phyloP scores from a whole-genome alignment of 2,329 filamentous ascomycete genomes.

The Tolypocladium capitatum region DNA sequence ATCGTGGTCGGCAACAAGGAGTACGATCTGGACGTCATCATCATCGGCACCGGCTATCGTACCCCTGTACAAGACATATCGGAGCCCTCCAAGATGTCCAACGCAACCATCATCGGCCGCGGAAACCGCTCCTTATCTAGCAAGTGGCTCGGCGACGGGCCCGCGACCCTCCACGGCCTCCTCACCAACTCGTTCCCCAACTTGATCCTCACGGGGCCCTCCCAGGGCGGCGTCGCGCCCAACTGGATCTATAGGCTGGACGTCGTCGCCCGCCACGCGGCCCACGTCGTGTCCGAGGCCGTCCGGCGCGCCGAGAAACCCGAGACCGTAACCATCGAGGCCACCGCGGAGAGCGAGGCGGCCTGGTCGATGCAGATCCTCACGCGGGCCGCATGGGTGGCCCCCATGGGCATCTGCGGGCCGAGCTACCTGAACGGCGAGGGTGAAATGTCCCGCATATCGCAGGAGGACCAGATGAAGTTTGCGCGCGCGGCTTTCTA shows the following conservation, averaged over 20 bases:
- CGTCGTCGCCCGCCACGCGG: constrained; percentile 24
- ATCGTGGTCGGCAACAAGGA: constrained; percentile 33
- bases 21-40: constrained; percentile 27
- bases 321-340: constrained; percentile 23
- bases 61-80: constrained; percentile 17
- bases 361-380: constrained; percentile 29
- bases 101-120: constrained; percentile 26
- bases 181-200: constrained; percentile 39
- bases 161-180: constrained; percentile 39
- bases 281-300: constrained; percentile 20
- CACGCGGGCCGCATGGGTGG: constrained; percentile 24
- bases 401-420: constrained; percentile 33
- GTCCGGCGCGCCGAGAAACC: constrained; percentile 7
- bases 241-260: constrained; percentile 26
- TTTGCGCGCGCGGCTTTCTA: constrained; percentile 14
- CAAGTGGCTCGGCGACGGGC: constrained; percentile 27
- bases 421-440: constrained; percentile 39
- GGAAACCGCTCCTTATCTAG: constrained; percentile 27
- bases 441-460: constrained; percentile 14
- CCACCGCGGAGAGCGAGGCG: constrained; percentile 30
- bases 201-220: constrained; percentile 31
- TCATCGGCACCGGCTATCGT: constrained; percentile 23
- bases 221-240: constrained; percentile 25
- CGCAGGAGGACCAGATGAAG: constrained; percentile 18
- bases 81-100: constrained; percentile 8